phyloP scores from a whole-genome alignment of 2,329 filamentous ascomycete species.

The Pezicula radicicola region DNA sequence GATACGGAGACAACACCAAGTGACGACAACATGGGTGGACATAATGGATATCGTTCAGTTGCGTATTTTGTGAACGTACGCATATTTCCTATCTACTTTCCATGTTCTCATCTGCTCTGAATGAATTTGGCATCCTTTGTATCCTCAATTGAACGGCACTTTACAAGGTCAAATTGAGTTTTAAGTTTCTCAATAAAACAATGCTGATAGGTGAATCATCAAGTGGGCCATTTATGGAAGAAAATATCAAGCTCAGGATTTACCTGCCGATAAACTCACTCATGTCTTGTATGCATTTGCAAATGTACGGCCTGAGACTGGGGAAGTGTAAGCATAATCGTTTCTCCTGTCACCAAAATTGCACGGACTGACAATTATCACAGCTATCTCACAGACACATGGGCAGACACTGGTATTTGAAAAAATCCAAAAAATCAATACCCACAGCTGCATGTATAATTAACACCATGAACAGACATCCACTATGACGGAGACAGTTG shows the following conservation, averaged over 20 bases:
- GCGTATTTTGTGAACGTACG: conserved; percentile 73
- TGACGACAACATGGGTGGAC: conserved; percentile 21
- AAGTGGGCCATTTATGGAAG: conserved; percentile 77
- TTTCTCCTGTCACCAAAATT: not conserved
- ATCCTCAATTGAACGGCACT: conserved; percentile 8
- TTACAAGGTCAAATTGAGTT: no score
- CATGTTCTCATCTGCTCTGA: no score
- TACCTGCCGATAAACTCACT: conserved; percentile 77
- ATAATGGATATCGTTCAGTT: conserved; percentile 58
- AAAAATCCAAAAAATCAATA: not conserved
- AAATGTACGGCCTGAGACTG: conserved; percentile 74
- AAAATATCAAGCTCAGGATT: conserved; percentile 79
- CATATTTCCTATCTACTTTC: not conserved
- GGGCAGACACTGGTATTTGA: conserved; percentile 67
- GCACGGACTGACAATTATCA: not conserved
- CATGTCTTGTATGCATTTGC: conserved; percentile 91
- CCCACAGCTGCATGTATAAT: not conserved
- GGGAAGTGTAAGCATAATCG: conserved; percentile 61
- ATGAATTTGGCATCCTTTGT: not conserved
- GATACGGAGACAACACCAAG: not conserved
- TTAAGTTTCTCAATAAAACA: no score
- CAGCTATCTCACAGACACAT: conserved; percentile 54
- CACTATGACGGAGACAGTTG: conserved; percentile 66
- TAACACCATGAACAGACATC: conserved; percentile 13
- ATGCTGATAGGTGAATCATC: conserved; percentile 3